phyloP scores from a whole-genome alignment of 495 filamentous ascomycete species.

The Eremomyces bilateralis region DNA sequence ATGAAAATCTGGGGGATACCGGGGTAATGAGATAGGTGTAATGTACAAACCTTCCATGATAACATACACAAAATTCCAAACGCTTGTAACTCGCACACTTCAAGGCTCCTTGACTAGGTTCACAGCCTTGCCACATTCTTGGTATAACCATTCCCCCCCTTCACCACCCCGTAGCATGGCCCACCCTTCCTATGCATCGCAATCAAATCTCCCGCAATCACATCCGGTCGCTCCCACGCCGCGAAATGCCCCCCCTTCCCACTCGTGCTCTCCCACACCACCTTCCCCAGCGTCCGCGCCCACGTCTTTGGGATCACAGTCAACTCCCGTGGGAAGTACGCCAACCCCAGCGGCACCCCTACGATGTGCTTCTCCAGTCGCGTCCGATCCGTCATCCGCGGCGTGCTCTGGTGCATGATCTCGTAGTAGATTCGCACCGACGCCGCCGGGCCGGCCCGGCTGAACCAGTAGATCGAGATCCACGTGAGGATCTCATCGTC shows the following conservation, averaged over 20 bases:
- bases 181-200: constrained; percentile 31
- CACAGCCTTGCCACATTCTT: not conserved
- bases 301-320: constrained; percentile 27
- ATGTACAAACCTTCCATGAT: too few species aligned
- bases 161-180: constrained; percentile 17
- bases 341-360: constrained; percentile 31
- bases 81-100: too few species aligned
- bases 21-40: too few species aligned
- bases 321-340: constrained; percentile 31
- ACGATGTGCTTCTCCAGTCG: constrained; percentile 11
- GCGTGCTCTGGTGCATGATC: constrained; percentile 11
- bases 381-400: constrained; percentile 5
- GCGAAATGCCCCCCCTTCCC: constrained; percentile 40
- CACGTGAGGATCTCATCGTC: constrained; percentile 33
- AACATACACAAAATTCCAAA: too few species aligned
- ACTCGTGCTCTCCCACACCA: constrained; percentile 33
- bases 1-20: too few species aligned
- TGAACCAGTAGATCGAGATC: constrained; percentile 31
- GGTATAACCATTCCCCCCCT: constrained; percentile 15
- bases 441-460: constrained; percentile 27
- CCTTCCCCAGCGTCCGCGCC: constrained; percentile 26
- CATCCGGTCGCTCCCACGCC: constrained; percentile 32
- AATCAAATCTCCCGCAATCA: constrained; percentile 31
- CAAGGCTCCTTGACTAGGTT: too few species aligned
- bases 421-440: constrained; percentile 30